These are phyloP conservation scores for Cadophora gregata DNA, from an alignment of 2,329 filamentous ascomycete genomes.

Conservation along the genomic window DNA sequence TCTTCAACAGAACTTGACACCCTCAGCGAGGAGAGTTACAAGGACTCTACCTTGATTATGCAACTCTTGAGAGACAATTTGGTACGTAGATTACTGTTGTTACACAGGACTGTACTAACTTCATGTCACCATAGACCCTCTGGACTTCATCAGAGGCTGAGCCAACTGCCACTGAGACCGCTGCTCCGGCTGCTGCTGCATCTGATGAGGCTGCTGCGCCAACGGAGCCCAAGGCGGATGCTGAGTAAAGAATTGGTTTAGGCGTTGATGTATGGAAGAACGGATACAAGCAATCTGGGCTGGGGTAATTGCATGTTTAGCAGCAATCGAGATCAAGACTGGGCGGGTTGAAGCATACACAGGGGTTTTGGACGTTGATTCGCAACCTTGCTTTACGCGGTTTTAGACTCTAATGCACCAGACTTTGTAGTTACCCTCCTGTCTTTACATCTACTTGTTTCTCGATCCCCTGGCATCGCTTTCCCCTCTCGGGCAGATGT, in stretches of 20 bases:
- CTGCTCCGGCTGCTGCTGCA: constrained; percentile 61
- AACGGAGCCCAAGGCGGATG: constrained; percentile 43
- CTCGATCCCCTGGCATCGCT: constrained; percentile 20
- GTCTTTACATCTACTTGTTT: constrained; percentile 10
- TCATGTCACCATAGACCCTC: constrained; percentile 73
- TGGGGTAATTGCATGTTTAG: constrained; percentile 43
- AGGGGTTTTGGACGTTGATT: constrained; percentile 41
- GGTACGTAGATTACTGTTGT: constrained; percentile 31
- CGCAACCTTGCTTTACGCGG: constrained; percentile 40
- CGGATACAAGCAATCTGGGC: constrained; percentile 41
- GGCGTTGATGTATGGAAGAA: constrained; percentile 45
- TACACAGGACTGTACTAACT: constrained; percentile 17
- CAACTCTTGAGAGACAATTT: constrained; percentile 98
- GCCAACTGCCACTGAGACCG: constrained; percentile 65
- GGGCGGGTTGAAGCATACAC: constrained; percentile 35
- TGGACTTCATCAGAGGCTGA: constrained; percentile 99
- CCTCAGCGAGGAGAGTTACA: constrained; percentile 96
- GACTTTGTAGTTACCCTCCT: constrained; percentile 38
- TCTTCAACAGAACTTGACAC: constrained; percentile 80
- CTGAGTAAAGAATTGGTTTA: constrained; percentile 42
- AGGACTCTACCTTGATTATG: constrained; percentile 99
- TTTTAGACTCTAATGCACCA: constrained; percentile 45
- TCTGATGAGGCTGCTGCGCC: constrained; percentile 58
- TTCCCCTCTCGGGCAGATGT: constrained; percentile 12
- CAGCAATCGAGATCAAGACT: constrained; percentile 39